These are phyloP conservation scores for Gyromitra esculenta DNA, from an alignment of 2,329 filamentous ascomycete genomes.

Conservation along the genomic window DNA sequence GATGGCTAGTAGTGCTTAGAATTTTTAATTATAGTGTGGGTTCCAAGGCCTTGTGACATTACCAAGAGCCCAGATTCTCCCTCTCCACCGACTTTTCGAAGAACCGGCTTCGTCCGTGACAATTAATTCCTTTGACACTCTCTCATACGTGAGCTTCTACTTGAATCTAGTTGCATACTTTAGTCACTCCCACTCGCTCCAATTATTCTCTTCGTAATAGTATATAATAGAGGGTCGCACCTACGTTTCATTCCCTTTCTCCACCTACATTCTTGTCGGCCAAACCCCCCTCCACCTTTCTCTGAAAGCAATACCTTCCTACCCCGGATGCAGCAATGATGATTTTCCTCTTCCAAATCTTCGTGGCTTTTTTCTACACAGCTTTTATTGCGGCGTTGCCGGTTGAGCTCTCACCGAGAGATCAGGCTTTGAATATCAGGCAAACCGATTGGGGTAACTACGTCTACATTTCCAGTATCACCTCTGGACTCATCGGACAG, in stretches of 20 bases:
- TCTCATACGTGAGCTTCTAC: neutral
- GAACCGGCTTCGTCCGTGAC: neutral
- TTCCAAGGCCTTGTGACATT: slow-evolving; percentile 8
- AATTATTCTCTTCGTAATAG: neutral
- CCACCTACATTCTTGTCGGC: neutral
- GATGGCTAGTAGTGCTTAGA: neutral
- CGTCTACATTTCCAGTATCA: slow-evolving; percentile 43
- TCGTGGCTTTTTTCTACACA: slow-evolving; percentile 29
- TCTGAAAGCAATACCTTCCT: slow-evolving; percentile 11
- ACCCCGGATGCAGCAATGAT: slow-evolving; percentile 36
- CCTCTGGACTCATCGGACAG: slow-evolving; percentile 44
- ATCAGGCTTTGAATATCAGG: slow-evolving; percentile 2
- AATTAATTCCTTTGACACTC: slow-evolving; percentile 28
- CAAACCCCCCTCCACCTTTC: neutral
- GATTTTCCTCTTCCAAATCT: slow-evolving; percentile 39
- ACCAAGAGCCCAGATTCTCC: neutral
- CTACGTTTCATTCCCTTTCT: neutral
- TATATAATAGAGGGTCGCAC: slow-evolving; percentile 23
- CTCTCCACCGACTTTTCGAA: neutral
- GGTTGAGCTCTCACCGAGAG: neutral
- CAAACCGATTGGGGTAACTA: slow-evolving; percentile 49
- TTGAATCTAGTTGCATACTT: neutral
- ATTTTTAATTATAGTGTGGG: neutral
- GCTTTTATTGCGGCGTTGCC: slow-evolving; percentile 18
- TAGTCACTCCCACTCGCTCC: neutral